A percentile compares a stretch with the other conserved stretches of the same genome.
Conservation (phyloP, 1,139 yeast genomes). For the Protomyces inouyei region DNA sequence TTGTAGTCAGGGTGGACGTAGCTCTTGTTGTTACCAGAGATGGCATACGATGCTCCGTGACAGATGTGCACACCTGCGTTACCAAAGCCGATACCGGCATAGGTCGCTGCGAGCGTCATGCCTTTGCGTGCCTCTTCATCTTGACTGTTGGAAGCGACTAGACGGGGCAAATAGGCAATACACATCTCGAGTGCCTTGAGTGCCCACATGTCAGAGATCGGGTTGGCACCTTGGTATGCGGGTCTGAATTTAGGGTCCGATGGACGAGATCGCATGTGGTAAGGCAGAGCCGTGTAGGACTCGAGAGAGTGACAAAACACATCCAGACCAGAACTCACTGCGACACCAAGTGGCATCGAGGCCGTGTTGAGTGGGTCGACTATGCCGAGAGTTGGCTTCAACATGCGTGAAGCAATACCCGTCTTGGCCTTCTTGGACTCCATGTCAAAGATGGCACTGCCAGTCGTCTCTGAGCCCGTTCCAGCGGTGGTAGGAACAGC, state of each 20-base stretch:
- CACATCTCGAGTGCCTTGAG: conserved; percentile 42
- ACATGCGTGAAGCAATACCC: conserved; percentile 43
- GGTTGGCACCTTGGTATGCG: conserved; percentile 46
- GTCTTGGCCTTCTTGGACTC: conserved; percentile 41
- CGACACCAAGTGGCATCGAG: conserved; percentile 45
- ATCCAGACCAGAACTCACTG: conserved; percentile 46
- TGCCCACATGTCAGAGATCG: conserved; percentile 44
- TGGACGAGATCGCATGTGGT: conserved; percentile 42
- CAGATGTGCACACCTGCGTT: conserved; percentile 46
- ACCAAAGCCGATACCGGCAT: conserved; percentile 45
- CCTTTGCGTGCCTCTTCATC: conserved; percentile 43
- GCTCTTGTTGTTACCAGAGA: conserved; percentile 42
- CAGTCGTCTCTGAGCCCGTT: conserved; percentile 38
- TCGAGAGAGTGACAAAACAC: conserved; percentile 47
- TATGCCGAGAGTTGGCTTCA: conserved; percentile 43
- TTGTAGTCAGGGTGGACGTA: conserved; percentile 43
- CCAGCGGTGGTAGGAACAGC: conserved; percentile 49
- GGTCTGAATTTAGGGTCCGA: conserved; percentile 41
- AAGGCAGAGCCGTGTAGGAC: conserved; percentile 45
- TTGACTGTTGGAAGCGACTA: conserved; percentile 40
- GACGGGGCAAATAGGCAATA: conserved; percentile 43
- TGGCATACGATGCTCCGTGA: conserved; percentile 44
- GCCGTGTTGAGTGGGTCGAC: conserved; percentile 45
- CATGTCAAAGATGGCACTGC: conserved; percentile 38
- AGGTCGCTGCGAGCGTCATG: conserved; percentile 43